phyloP scores from a whole-genome alignment of 305 asterid species.

The Plantago lanceolata region DNA sequence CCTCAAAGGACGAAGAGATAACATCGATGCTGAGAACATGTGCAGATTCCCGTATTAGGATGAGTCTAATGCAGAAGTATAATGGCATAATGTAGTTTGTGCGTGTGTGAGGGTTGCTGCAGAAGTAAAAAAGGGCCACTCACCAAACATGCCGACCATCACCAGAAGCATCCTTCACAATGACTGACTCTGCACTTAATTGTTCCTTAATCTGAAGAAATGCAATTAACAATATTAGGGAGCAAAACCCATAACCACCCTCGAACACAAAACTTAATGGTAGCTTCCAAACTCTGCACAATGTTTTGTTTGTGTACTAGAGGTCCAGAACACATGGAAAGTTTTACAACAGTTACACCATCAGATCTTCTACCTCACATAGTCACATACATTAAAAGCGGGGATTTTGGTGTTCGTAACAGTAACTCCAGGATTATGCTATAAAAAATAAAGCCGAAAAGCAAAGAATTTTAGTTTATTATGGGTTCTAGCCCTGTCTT shows the following conservation, averaged over 20 bases:
- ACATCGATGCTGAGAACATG: constrained; percentile 75
- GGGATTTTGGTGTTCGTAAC: not conserved
- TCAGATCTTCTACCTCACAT: no score
- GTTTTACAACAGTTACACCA: no score
- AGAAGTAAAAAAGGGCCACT: constrained; percentile 15
- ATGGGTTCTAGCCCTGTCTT: no score
- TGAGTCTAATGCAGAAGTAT: not conserved
- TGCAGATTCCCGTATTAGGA: not conserved
- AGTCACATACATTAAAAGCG: not conserved
- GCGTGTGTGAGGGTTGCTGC: not conserved
- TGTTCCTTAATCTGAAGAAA: constrained; percentile 73
- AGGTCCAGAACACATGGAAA: no score
- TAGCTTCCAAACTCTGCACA: no score
- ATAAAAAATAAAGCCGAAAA: no score
- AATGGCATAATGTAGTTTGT: not conserved
- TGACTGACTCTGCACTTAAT: constrained; percentile 69
- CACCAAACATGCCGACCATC: constrained; percentile 99
- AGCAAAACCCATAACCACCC: not conserved
- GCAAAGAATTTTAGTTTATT: no score
- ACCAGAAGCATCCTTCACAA: constrained; percentile 78
- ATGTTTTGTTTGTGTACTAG: no score
- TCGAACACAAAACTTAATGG: no score
- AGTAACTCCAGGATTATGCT: not conserved
- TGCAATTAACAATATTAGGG: not conserved
- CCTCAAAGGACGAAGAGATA: constrained; percentile 75